Conservation (phyloP, 1,284 basidiomycete genomes). For the Rhodotorula sp. region DNA sequence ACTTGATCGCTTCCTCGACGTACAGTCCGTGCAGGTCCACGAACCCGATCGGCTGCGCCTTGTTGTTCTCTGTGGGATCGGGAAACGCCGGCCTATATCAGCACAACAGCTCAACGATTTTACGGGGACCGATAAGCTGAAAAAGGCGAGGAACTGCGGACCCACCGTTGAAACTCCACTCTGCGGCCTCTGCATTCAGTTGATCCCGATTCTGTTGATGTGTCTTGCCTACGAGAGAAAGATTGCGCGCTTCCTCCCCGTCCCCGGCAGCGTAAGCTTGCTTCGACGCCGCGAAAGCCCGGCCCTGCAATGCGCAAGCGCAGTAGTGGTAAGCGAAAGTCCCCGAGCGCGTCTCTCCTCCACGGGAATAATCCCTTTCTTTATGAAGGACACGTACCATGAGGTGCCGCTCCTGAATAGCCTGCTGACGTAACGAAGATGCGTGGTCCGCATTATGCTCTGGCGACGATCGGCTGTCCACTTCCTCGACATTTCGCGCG, state of each 20-base stretch:
- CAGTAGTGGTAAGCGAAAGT: rapidly evolving
- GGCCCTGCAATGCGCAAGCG: constrained; percentile 8
- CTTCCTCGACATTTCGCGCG: too few relatives aligned
- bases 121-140: too few relatives aligned
- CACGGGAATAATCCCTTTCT: too few relatives aligned
- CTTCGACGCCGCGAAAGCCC: constrained; percentile 53
- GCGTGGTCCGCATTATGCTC: constrained; percentile 64
- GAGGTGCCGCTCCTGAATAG: constrained; percentile 63
- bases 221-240: constrained; percentile 77
- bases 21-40: constrained; percentile 80
- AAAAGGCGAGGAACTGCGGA: neutral
- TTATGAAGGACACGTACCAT: constrained; percentile 58
- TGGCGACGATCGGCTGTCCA: too few relatives aligned
- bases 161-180: constrained; percentile 82
- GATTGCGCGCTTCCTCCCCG: constrained; percentile 74
- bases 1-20: constrained; percentile 68
- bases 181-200: constrained; percentile 78
- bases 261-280: constrained; percentile 69
- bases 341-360: too few relatives aligned
- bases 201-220: constrained; percentile 78
- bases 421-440: constrained; percentile 63
- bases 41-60: constrained; percentile 68
- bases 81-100: too few relatives aligned
- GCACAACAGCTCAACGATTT: too few relatives aligned
- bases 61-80: constrained; percentile 73